phyloP scores from a whole-genome alignment of 352 stramenopile species.

The Discostella stelligera region DNA sequence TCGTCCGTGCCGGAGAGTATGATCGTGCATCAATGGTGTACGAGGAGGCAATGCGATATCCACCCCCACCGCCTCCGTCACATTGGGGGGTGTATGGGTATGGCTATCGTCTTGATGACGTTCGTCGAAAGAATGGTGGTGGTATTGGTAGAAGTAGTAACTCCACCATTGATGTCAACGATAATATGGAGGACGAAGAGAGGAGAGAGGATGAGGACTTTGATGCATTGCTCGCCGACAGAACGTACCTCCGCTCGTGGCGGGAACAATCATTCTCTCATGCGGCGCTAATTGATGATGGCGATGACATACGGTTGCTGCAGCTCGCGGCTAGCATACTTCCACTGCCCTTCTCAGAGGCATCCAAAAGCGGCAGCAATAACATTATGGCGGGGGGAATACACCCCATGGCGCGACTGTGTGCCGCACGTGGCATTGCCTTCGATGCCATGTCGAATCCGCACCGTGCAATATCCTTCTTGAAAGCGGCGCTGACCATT shows the following conservation, averaged over 20 bases:
- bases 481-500: slow-evolving; percentile 66
- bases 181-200: slow-evolving; percentile 6
- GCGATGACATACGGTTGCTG: slow-evolving; percentile 56
- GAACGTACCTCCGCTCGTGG: slow-evolving; percentile 34
- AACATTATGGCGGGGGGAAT: slow-evolving; percentile 36
- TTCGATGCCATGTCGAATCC: slow-evolving; percentile 73
- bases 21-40: slow-evolving; percentile 36
- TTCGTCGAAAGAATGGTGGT: neutral
- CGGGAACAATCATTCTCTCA: slow-evolving; percentile 31
- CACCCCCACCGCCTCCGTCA: slow-evolving; percentile 25
- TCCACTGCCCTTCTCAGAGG: slow-evolving; percentile 14
- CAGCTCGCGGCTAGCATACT: slow-evolving; percentile 23
- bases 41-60: slow-evolving; percentile 38
- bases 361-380: neutral
- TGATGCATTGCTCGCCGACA: slow-evolving; percentile 15
- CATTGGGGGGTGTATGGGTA: slow-evolving; percentile 39
- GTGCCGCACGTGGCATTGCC: slow-evolving; percentile 47
- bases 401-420: slow-evolving; percentile 69
- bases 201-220: slow-evolving; percentile 8
- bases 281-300: slow-evolving; percentile 54
- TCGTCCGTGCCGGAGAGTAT: slow-evolving; percentile 27
- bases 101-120: slow-evolving; percentile 21
- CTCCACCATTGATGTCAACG: neutral
- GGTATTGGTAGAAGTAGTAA: neutral
- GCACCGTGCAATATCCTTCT: slow-evolving; percentile 53